Evolutionary conservation across 2,329 filamentous ascomycete genomes (phyloP), one percentile per base, ranked within the genome.

Genomic region (Berkeleyomyces rouxiae): DNA sequence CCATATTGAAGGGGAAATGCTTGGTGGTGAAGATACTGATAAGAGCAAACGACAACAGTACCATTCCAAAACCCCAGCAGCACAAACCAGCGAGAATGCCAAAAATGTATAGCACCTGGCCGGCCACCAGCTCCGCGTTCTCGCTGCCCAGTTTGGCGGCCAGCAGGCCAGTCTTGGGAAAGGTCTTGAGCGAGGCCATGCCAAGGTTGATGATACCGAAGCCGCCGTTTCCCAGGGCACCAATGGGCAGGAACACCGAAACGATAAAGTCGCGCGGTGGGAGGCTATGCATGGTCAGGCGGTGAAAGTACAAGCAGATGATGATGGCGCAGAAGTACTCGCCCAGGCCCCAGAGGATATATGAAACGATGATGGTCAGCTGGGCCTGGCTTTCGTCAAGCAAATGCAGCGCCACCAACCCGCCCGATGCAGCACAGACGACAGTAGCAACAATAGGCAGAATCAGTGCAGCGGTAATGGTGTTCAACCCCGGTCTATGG

Each of bases 231-330:
- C 84, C 84, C 0, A 87, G 72, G 0, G 85, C 84, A 0, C 85
- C 84, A 0, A 88, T 75, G 0, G 85, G 85, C 0, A 88, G 72
- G 67, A 88, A 86, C 3, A 82, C 80, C 1, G 81, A 85, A 7
- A 87, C 83, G 51, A 88, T 83, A 61, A 83, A 81, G 68, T 87
- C 85, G 57, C 80, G 77, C 1, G 83, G 80, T 0, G 85, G 85
- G 11, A 88, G 76, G 42, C 83, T 82, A 71, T 88, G 81, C 3
- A 88, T 71, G 3, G 81, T 82, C 10, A 89, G 75, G 10, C 85
- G 82, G 64, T 85, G 82, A 69, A 86, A 87, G 71, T 88, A 89
- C 43, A 88, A 78, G n/a, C 81, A 81, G 36, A 88, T 73, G 23
- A 87, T 78, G 51, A 79, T 77, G 70, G 84, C 78, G 1, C 84